phyloP scores from a whole-genome alignment of 106 monocot genomes.

The Iris macrosiphon region DNA sequence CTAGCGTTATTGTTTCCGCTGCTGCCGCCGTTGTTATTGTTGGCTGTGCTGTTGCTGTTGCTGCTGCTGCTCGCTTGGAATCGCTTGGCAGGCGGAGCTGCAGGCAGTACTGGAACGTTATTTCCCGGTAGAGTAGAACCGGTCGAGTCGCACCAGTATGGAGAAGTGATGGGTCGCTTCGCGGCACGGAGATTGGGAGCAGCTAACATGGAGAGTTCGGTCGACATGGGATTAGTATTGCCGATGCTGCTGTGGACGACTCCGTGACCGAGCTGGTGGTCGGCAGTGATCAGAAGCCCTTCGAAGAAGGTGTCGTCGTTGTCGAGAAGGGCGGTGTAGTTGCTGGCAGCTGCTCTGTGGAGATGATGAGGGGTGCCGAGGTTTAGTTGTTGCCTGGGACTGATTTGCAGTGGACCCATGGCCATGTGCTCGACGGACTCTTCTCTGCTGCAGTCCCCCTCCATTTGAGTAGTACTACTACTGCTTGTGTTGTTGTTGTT shows the following conservation, averaged over 20 bases:
- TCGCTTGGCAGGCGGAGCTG: background rate
- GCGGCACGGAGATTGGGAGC: background rate
- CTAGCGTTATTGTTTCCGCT: background rate
- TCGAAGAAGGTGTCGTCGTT: constrained; percentile 25
- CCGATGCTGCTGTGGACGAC: background rate
- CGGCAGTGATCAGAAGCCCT: constrained; percentile 2
- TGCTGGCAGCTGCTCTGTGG: background rate
- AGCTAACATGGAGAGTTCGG: background rate
- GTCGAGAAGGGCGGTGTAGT: constrained; percentile 8
- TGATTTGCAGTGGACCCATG: background rate
- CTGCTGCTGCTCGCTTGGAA: background rate
- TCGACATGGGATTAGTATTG: background rate
- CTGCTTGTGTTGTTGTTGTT: constrained; percentile 2
- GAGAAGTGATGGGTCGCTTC: background rate
- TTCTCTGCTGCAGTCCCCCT: too few species aligned
- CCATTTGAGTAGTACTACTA: too few species aligned
- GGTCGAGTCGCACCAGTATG: constrained; percentile 4
- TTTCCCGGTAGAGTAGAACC: too few species aligned
- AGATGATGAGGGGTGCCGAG: too few species aligned
- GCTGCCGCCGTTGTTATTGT: background rate
- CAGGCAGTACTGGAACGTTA: too few species aligned
- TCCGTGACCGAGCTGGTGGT: background rate
- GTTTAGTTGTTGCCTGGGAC: too few species aligned
- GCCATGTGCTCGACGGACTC: too few species aligned
- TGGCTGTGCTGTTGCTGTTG: background rate